Evolutionary conservation across 1,284 basidiomycete species (phyloP), one percentile per base, ranked within the genome.

Genomic region (Malassezia globosa): DNA sequence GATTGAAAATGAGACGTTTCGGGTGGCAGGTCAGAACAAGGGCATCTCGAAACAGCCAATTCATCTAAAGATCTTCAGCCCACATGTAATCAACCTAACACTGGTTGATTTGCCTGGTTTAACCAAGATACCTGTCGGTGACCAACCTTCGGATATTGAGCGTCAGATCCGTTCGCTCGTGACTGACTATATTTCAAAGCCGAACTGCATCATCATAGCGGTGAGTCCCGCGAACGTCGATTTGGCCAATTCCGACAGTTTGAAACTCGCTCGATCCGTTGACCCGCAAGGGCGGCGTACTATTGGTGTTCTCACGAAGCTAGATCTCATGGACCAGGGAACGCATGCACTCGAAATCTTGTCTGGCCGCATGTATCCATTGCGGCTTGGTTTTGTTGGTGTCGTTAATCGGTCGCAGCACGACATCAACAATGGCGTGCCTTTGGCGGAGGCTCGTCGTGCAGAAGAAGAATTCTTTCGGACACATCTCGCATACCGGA

Each of bases 181-280:
- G 73, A 92, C 96, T 54, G 87, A 83, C 72, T 99, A 99, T 73
- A 97, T 97, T 63, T 81, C 85, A 26, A 87, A 95, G 69, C 92
- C 92, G 10, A 99, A 99, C 72, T 86, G 87, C 60, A 89, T 99
- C 72, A 87, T 97, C 62, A 80, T 99, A n/a, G 92, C 94, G 2
- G 88, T 99, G 8, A 97, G 92, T 69, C 86, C 92, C 2, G 92
- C 94, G 7, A 92, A 97, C 72, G 94, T 99, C 48, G 94, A 99
- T 75, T 78, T 99, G 7, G 92, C 92, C 53, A 97, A 99, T 73
- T 95, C 88, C 1, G 92, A 94, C 5, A 94, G 92, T 0, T 75
- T 99, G 36, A 78, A 89, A 27, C 88, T 94, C 0, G 89, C 86
- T 69, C 78, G 89, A 36, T 84, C 85, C 55, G 87, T 96, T 3